Evolutionary conservation across 2,329 filamentous ascomycete species (phyloP).

Genomic region (Pezicula carpinea): DNA sequence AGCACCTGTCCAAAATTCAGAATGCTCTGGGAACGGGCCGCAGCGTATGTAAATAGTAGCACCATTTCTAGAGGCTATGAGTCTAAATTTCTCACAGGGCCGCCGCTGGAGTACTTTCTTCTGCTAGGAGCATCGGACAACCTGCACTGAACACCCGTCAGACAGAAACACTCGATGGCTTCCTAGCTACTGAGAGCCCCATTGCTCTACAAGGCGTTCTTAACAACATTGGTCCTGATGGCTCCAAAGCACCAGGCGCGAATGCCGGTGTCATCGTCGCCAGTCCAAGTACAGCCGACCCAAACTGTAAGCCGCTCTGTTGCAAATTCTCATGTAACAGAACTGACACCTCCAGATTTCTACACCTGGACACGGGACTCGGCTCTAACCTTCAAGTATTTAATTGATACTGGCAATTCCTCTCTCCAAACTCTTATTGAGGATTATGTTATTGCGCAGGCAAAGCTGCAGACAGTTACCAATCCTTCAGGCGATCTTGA

Average conservation of each 20-base stretch:
- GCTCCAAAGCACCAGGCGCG: constrained; percentile 42
- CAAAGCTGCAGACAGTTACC: constrained; percentile 45
- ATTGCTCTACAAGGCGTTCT: constrained; percentile 45
- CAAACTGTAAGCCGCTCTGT: constrained; percentile 42
- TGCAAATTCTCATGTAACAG: not conserved
- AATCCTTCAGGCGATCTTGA: constrained; percentile 43
- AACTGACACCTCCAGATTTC: constrained; percentile 47
- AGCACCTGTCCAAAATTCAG: no score
- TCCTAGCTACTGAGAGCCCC: constrained; percentile 13
- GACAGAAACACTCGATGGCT: not conserved
- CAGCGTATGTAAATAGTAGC: no score
- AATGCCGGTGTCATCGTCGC: constrained; percentile 47
- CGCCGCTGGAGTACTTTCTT: not conserved
- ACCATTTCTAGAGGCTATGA: no score
- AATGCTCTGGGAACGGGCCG: no score
- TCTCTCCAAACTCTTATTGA: constrained; percentile 46
- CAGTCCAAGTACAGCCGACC: constrained; percentile 45
- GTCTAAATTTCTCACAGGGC: not conserved
- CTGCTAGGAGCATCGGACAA: not conserved
- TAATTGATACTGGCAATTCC: constrained; percentile 58
- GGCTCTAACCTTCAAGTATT: constrained; percentile 61
- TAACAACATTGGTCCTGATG: constrained; percentile 51
- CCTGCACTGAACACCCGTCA: not conserved
- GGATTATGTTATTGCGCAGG: constrained; percentile 63
- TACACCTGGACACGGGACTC: constrained; percentile 74